phyloP scores from a whole-genome alignment of 2,329 filamentous ascomycete genomes.

The Fusarium sp. region DNA sequence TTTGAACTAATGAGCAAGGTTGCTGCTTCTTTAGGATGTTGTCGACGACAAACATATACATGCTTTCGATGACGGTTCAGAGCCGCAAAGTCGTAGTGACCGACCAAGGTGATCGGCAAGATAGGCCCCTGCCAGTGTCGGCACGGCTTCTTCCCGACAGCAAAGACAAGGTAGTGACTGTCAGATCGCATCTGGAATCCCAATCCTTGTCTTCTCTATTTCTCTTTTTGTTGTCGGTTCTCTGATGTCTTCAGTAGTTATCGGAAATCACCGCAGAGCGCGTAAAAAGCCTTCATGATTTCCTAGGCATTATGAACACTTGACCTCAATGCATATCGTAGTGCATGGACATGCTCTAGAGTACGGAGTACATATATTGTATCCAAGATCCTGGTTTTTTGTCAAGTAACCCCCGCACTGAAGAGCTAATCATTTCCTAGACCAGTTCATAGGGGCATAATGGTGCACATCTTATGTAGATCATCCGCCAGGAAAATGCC shows the following conservation, averaged over 20 bases:
- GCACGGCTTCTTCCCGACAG: constrained; percentile 39
- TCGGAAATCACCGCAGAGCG: not conserved
- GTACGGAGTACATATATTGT: not conserved
- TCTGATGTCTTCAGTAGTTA: not conserved
- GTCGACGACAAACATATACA: constrained; percentile 6
- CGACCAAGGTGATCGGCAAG: constrained; percentile 44
- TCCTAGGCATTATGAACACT: not conserved
- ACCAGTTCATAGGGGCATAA: constrained; percentile 33
- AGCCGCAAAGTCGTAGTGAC: constrained; percentile 37
- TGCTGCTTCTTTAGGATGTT: constrained; percentile 15
- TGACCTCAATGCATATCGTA: not conserved
- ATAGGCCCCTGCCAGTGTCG: constrained; percentile 45
- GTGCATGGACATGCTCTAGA: not conserved
- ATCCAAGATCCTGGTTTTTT: constrained; percentile 20
- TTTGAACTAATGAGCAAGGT: not conserved
- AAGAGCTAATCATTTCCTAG: constrained; percentile 29
- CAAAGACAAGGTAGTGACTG: constrained; percentile 25
- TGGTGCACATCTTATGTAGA: constrained; percentile 49
- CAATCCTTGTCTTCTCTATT: not conserved
- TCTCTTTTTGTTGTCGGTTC: not conserved
- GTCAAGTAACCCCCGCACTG: constrained; percentile 25
- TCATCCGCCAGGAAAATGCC: constrained; percentile 34
- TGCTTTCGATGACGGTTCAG: constrained; percentile 27
- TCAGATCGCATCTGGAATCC: constrained; percentile 28
- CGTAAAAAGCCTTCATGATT: not conserved